Conservation (phyloP, 371 early-diverging fungal species). For the Thermomucor indicae-seudaticae region DNA sequence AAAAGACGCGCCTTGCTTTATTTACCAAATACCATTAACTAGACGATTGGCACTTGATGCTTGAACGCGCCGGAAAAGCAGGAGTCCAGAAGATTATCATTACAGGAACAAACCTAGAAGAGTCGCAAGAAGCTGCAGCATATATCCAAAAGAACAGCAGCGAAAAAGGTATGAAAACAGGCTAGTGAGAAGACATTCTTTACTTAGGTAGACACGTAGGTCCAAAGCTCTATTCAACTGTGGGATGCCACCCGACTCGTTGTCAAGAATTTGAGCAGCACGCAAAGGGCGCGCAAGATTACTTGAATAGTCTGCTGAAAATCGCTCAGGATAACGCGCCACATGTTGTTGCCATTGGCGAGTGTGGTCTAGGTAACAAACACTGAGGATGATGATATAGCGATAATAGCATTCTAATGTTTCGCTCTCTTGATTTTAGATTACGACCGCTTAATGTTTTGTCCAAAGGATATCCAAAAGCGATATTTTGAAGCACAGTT, state of each 20-base stretch:
- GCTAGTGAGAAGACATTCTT: background rate
- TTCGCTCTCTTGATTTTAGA: conserved; percentile 36
- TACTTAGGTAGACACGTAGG: conserved; percentile 1
- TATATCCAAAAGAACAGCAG: conserved; percentile 3
- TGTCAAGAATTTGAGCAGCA: conserved; percentile 66
- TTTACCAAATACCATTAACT: background rate
- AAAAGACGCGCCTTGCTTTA: too few species aligned
- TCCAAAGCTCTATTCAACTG: conserved; percentile 63
- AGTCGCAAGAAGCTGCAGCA: conserved; percentile 52
- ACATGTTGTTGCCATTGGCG: conserved; percentile 84
- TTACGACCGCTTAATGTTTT: conserved; percentile 88
- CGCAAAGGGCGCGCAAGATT: conserved; percentile 55
- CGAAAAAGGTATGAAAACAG: background rate
- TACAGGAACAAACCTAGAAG: conserved; percentile 70
- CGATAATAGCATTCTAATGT: background rate
- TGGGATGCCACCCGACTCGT: conserved; percentile 89
- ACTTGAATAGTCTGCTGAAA: conserved; percentile 48
- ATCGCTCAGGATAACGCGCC: conserved; percentile 34
- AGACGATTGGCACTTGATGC: conserved; percentile 69
- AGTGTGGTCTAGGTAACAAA: conserved; percentile 76
- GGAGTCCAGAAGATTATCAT: conserved; percentile 73
- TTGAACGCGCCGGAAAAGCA: conserved; percentile 60
- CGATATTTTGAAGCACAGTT: conserved; percentile 80
- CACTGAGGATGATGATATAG: background rate
- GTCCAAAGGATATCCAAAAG: conserved; percentile 69